Conservation (phyloP, 345 rosid genomes). For the Eucalyptus sideroxylon region DNA sequence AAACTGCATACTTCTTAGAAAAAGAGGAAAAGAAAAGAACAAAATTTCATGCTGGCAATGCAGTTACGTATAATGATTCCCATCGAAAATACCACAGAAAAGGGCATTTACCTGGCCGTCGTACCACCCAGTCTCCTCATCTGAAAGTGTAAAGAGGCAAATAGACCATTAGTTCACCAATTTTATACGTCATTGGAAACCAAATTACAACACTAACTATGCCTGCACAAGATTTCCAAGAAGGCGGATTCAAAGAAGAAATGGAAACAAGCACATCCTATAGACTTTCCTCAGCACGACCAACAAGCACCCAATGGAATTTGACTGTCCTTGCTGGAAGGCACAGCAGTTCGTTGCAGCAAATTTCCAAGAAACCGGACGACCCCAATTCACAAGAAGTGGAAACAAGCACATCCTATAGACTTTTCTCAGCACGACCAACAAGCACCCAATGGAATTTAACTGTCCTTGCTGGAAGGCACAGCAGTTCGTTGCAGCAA, state of each 20-base stretch:
- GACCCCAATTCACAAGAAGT: neutral
- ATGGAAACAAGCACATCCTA: neutral
- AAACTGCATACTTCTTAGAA: neutral
- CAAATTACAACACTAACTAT: neutral
- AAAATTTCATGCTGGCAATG: neutral
- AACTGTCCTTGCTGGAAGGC: neutral
- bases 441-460: neutral
- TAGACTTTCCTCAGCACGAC: neutral
- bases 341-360: neutral
- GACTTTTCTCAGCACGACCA: neutral
- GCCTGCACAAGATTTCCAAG: neutral
- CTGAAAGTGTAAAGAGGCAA: conserved; percentile 11
- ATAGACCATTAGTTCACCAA: neutral
- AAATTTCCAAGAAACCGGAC: neutral
- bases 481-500: neutral
- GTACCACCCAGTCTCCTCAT: conserved; percentile 98
- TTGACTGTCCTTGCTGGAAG: neutral
- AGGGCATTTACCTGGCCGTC: conserved; percentile 70
- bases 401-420: neutral
- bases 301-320: neutral
- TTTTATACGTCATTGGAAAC: neutral
- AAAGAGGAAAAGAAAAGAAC: neutral
- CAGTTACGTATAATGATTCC: neutral
- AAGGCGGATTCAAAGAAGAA: neutral
- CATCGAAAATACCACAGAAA: neutral